Conservation (phyloP, 2,329 filamentous ascomycete species). For the Colletotrichum phormii region DNA sequence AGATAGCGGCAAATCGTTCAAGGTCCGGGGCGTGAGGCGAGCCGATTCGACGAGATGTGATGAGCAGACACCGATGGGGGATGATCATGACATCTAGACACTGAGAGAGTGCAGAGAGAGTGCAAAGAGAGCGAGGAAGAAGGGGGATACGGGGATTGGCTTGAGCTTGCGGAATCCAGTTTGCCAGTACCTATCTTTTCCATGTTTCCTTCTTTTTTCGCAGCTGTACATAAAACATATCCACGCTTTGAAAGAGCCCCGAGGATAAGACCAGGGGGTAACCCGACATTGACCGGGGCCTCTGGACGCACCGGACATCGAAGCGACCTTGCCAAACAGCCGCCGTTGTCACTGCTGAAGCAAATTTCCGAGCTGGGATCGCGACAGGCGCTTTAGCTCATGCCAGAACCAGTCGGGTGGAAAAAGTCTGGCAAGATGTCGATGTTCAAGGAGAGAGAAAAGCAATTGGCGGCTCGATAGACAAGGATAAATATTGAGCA, state of each 20-base stretch:
- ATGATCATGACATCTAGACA: constrained; percentile 17
- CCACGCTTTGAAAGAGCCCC: background rate
- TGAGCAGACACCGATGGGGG: background rate
- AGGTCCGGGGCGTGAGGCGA: background rate
- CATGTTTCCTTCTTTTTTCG: background rate
- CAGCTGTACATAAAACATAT: background rate
- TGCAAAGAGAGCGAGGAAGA: background rate
- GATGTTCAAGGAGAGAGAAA: background rate
- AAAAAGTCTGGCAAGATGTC: constrained; percentile 11
- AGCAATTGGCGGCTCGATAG: constrained; percentile 4
- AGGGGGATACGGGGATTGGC: background rate
- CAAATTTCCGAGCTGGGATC: constrained; percentile 27
- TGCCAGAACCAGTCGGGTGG: constrained; percentile 18
- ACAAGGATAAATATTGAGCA: constrained; percentile 26
- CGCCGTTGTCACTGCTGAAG: constrained; percentile 11
- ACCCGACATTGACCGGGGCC: background rate
- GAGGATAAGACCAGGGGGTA: background rate
- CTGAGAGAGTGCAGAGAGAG: background rate
- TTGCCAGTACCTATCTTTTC: background rate
- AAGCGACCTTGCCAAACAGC: constrained; percentile 11
- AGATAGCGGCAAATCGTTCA: constrained; percentile 21
- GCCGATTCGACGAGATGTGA: constrained; percentile 12
- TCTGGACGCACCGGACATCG: constrained; percentile 5
- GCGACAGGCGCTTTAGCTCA: background rate
- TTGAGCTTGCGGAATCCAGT: background rate